phyloP scores from a whole-genome alignment of 257 asterid species.

The Cynanchum wilfordii region DNA sequence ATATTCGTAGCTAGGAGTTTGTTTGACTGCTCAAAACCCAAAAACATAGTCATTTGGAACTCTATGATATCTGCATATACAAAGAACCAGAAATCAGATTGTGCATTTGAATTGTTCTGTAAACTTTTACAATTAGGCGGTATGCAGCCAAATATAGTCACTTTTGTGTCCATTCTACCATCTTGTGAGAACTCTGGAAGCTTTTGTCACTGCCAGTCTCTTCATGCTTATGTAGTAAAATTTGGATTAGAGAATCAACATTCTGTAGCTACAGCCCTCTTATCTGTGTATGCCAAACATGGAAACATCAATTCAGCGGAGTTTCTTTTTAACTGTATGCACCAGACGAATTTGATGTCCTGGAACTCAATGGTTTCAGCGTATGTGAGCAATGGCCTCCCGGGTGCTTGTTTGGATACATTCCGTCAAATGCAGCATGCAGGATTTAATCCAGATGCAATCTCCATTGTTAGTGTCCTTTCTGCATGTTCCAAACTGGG shows the following conservation, averaged over 20 bases:
- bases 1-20: constrained; percentile 34
- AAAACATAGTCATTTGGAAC: constrained; percentile 42
- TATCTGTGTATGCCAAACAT: constrained; percentile 49
- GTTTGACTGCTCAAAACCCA: constrained; percentile 26
- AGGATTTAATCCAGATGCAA: constrained; percentile 48
- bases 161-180: constrained; percentile 63
- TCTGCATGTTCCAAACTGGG: constrained; percentile 45
- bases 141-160: constrained; percentile 36
- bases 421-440: constrained; percentile 48
- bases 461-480: constrained; percentile 46
- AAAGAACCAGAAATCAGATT: constrained; percentile 25
- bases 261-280: constrained; percentile 47
- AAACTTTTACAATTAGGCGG: constrained; percentile 28
- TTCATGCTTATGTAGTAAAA: constrained; percentile 46
- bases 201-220: constrained; percentile 27
- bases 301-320: constrained; percentile 44
- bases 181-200: constrained; percentile 32
- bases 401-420: constrained; percentile 30
- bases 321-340: constrained; percentile 31
- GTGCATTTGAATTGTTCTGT: constrained; percentile 33
- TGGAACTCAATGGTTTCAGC: constrained; percentile 71
- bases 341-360: constrained; percentile 27
- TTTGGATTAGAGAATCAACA: constrained; percentile 38
- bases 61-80: constrained; percentile 53
- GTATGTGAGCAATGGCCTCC: constrained; percentile 33